Base-by-base conservation (phyloP, 2,329 filamentous ascomycete genomes). In the Drechslerella stenobrocha region DNA sequence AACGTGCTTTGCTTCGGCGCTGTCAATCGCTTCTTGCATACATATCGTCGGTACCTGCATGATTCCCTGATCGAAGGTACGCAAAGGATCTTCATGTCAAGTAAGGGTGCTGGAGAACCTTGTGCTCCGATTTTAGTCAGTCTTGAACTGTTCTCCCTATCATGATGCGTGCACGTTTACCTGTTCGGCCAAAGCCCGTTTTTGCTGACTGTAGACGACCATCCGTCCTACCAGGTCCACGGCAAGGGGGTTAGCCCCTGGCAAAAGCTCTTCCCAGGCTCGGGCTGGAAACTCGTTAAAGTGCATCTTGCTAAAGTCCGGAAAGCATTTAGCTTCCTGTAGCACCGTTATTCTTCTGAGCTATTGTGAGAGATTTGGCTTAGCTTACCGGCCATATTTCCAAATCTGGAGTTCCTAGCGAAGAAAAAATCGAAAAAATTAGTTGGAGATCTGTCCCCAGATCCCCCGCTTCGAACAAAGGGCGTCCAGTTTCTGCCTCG, bases 391-490 rank as follows among this genome's bases (percentile, higher is more conserved):
- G 93, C 93, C 93, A 98, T 0, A 80, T 84, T 52, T 86, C 79
- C n/a, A 81, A 77, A 44, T 87, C 87, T 0, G 93, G 93, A 0
- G 91, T 96, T 0, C 95, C 95, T 4, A 98, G 77, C 0, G 87
- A 95, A 77, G 88, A 86, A 78, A 98, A 97, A 32, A 97, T 92
- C 74, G 90, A 96, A 53, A 91, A 81, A 59, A 98, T 92, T 51
- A 98, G 80, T 0, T 89, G 88, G 35, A 98, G 80, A 77, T 98
- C 93, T 74, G 89, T 97, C 0, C 95, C 93, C 51, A 97, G 82
- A 72, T 95, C 89, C 0, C 90, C 88, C 2, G 90, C 89, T 74
- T 93, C 87, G 72, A 98, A 97, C 0, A 97, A 79, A 0, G 87
- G 81, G 66, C 78, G 44, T 78, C 84, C 72, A 75, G 80, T 70